These are phyloP conservation scores for Rhododendron mucronatum DNA, from an alignment of 148 eudicot species.

Conservation along the genomic window DNA sequence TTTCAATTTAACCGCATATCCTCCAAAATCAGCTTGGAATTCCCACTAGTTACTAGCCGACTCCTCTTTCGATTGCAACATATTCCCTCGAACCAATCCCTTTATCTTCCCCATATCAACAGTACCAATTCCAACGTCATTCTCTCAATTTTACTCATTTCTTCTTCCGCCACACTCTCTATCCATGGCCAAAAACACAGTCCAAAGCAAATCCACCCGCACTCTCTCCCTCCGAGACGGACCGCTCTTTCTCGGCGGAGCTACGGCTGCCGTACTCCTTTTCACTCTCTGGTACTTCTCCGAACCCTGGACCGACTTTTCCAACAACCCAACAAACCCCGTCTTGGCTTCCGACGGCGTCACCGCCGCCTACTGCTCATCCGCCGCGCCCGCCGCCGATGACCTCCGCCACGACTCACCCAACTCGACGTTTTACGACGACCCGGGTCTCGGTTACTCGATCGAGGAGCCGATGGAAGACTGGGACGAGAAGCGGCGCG, in stretches of 20 bases:
- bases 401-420: background rate
- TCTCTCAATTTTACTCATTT: background rate
- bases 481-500: conserved; percentile 25
- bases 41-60: too few species aligned
- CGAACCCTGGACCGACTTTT: background rate
- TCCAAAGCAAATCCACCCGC: background rate
- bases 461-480: conserved; percentile 14
- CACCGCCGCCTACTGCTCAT: background rate
- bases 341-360: conserved; percentile 9
- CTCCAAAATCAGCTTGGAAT: too few species aligned
- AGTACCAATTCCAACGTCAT: too few species aligned
- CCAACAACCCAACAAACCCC: background rate
- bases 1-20: too few species aligned
- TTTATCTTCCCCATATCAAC: too few species aligned
- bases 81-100: too few species aligned
- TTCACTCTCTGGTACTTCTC: background rate
- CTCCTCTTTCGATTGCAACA: too few species aligned
- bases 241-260: background rate
- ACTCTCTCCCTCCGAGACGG: background rate
- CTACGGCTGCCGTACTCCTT: background rate
- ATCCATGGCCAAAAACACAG: background rate
- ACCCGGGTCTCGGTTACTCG: conserved; percentile 11
- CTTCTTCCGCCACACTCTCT: background rate
- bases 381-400: background rate
- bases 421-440: conserved; percentile 24